These are phyloP conservation scores for maize (Zea mays) DNA, from an alignment of 176 grass and related monocot species.

Conservation along the genomic window Zm-B73-REFERENCE-NAM-5.0 NC_050097.1:104934001-104934500, in stretches of 20 bases:
- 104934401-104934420: neutral
- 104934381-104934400: neutral
- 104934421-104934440: neutral
- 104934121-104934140: constrained; percentile 77
- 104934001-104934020: constrained; percentile 84
- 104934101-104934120: constrained; percentile 46
- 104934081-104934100: constrained; percentile 82
- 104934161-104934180: constrained; percentile 86
- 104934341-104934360: too few relatives aligned
- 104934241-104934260: neutral
- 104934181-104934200: constrained; percentile 93
- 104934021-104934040: constrained; percentile 88
- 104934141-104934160: constrained; percentile 78
- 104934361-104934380: neutral
- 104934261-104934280: neutral
- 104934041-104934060: constrained; percentile 69
- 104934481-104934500: constrained; percentile 40
- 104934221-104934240: neutral
- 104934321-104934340: neutral
- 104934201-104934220: constrained; percentile 46
- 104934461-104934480: constrained; percentile 61
- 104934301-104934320: neutral
- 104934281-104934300: neutral
- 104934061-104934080: constrained; percentile 80
- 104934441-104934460: constrained; percentile 50